phyloP scores from a whole-genome alignment of 2,329 filamentous ascomycete species.

The Mycogone perniciosa region DNA sequence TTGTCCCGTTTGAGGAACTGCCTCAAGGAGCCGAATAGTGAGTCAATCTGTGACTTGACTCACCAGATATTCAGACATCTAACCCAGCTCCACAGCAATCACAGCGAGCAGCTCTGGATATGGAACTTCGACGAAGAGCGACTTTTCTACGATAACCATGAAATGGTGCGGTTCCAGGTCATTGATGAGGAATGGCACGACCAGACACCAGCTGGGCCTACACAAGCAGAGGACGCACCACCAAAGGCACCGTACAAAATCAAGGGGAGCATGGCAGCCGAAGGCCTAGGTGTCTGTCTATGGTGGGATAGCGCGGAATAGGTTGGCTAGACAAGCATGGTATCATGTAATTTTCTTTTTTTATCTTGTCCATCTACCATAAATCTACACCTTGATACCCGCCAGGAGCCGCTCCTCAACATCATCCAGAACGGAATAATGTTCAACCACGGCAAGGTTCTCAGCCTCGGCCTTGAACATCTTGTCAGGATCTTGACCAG shows the following conservation, averaged over 20 bases:
- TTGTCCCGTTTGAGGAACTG: conserved; percentile 67
- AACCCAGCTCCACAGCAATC: conserved; percentile 47
- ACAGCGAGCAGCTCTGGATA: conserved; percentile 73
- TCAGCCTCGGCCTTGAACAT: conserved; percentile 88
- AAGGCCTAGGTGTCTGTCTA: conserved; percentile 55
- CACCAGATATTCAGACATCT: conserved; percentile 15
- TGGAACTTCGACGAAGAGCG: conserved; percentile 70
- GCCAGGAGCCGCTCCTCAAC: conserved; percentile 78
- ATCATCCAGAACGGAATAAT: conserved; percentile 83
- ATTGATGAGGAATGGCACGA: conserved; percentile 89
- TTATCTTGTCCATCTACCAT: conserved; percentile 17
- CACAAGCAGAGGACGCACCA: conserved; percentile 53
- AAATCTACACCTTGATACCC: conserved; percentile 36
- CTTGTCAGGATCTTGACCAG: conserved; percentile 92
- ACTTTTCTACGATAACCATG: conserved; percentile 84
- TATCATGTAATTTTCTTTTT: conserved; percentile 20
- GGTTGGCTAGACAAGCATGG: conserved; percentile 6
- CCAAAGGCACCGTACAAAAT: conserved; percentile 67
- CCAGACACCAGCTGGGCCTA: conserved; percentile 65
- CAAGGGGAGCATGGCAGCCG: conserved; percentile 56
- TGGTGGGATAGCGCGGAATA: conserved; percentile 50
- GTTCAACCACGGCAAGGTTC: conserved; percentile 91
- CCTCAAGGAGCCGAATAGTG: conserved; percentile 73
- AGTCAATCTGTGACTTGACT: conserved; percentile 24
- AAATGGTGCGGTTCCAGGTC: conserved; percentile 80